Evolutionary conservation across 225 moss, liverwort and hornwort species (phyloP), one percentile per base, ranked within the genome.

Genomic region (Takakia lepidozioides): DNA sequence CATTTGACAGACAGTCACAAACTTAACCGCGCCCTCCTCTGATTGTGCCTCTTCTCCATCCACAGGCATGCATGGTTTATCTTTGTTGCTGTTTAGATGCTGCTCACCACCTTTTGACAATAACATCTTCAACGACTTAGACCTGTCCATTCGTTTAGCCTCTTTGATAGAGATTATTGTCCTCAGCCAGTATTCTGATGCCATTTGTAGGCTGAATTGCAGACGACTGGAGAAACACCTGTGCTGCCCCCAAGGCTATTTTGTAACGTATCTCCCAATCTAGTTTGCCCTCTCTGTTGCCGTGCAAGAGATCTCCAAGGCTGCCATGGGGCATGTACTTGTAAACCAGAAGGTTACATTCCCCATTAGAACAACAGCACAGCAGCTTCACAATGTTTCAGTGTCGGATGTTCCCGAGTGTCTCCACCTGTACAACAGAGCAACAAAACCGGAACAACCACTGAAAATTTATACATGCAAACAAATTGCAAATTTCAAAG

Each of bases 301-400:
- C 41, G 20, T 76, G 76, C 6, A 76, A 56, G 44, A 57, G 54
- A 26, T 76, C 71, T 9, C 66, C 76, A 0, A 76, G 62, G 23
- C 67, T 67, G 28, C 76, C 76, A 16, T 76, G 70, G 23, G 67
- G 71, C 76, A 76, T 76, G 26, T 71, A 76, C 3, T 76, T 67
- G 40, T 76, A 76, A 0, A 76, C 71, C 17, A 76, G 59, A 19
- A 76, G 59, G 19, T 76, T 67, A 47, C 54, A 59, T 39, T 62
- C 54, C 10, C 50, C 22, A 39, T 66, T 71, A 2, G 58, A 62
- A 56, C 71, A 67, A 52, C 66, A 62, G 34, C 66, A 70, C 9
- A 76, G n/a, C n/a, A n/a, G n/a, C n/a, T n/a, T n/a, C n/a, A n/a
- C n/a, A n/a, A n/a, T n/a, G n/a, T n/a, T n/a, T 0, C 76, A 67